Percentiles rank a stretch among this genome's conserved stretches.
Conservation (phyloP, 2,329 filamentous ascomycete species). For the Diaporthe batatas region DNA sequence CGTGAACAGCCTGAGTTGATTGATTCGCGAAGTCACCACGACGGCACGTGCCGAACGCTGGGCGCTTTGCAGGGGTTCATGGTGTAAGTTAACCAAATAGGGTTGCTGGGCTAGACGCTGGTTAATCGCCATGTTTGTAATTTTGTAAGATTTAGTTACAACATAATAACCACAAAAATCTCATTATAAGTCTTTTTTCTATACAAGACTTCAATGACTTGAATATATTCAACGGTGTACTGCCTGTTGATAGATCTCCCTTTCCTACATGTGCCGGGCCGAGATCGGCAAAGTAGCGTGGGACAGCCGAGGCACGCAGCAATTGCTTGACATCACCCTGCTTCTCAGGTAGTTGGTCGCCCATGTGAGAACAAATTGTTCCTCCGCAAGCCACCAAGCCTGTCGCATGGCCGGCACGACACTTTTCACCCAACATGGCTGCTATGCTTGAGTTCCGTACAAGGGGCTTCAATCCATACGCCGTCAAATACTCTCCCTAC, state of each 20-base stretch:
- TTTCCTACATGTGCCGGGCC: constrained; percentile 13
- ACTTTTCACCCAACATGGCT: constrained; percentile 51
- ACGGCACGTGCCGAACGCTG: constrained; percentile 34
- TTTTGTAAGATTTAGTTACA: neutral
- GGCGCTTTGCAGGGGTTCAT: constrained; percentile 2
- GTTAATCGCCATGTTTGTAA: neutral
- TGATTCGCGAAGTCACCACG: constrained; percentile 38
- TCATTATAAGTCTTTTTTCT: neutral
- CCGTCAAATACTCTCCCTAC: constrained; percentile 98
- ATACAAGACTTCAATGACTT: neutral
- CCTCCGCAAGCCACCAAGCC: neutral
- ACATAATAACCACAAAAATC: neutral
- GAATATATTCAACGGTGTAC: too few species aligned
- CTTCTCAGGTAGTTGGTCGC: neutral
- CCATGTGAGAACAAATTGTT: neutral
- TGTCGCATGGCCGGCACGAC: constrained; percentile 19
- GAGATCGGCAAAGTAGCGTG: constrained; percentile 31
- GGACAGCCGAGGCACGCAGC: constrained; percentile 37
- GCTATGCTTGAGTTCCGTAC: constrained; percentile 94
- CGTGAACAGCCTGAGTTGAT: neutral
- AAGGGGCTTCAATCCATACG: constrained; percentile 94
- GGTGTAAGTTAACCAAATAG: neutral
- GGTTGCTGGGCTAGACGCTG: neutral
- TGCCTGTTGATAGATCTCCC: too few species aligned
- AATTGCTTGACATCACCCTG: constrained; percentile 34